A percentile compares a stretch with the other conserved stretches of the same genome.
Conservation (phyloP, 345 rosid genomes). For the Eucalyptus camaldulensis region DNA sequence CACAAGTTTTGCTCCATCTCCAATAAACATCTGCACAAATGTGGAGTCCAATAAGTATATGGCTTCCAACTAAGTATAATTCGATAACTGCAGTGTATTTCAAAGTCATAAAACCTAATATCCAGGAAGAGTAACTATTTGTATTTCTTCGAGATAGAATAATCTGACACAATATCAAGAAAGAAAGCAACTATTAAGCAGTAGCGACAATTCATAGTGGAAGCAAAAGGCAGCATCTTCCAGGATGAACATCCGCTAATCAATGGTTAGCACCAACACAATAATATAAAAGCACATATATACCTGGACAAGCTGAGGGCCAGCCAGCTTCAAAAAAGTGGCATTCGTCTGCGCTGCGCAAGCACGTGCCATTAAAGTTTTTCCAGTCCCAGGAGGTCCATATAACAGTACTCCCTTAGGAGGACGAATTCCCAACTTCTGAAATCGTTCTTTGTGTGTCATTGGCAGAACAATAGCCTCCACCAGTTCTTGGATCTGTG, state of each 20-base stretch:
- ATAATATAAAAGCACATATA: not conserved
- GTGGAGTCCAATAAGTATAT: not conserved
- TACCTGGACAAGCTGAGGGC: constrained; percentile 99
- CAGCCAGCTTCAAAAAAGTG: constrained; percentile 92
- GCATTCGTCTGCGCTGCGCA: constrained; percentile 99
- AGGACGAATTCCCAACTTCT: constrained; percentile 91
- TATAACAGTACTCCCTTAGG: constrained; percentile 97
- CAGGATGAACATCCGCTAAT: not conserved
- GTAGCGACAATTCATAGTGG: not conserved
- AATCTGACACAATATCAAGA: not conserved
- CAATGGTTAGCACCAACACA: not conserved
- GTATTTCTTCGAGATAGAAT: not conserved
- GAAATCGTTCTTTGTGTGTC: constrained; percentile 94
- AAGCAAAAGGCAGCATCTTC: not conserved
- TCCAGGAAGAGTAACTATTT: not conserved
- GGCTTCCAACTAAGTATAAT: not conserved
- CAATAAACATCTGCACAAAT: constrained; percentile 84
- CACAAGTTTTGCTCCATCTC: constrained; percentile 99
- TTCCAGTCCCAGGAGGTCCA: constrained; percentile 99
- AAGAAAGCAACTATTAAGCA: not conserved
- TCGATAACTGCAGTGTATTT: not conserved
- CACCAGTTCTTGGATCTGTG: constrained; percentile 96
- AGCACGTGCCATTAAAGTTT: constrained; percentile 98
- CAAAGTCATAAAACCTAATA: not conserved
- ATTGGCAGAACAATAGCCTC: constrained; percentile 98